phyloP scores from a whole-genome alignment of 345 rosid species.

The Camelina laxa region DNA sequence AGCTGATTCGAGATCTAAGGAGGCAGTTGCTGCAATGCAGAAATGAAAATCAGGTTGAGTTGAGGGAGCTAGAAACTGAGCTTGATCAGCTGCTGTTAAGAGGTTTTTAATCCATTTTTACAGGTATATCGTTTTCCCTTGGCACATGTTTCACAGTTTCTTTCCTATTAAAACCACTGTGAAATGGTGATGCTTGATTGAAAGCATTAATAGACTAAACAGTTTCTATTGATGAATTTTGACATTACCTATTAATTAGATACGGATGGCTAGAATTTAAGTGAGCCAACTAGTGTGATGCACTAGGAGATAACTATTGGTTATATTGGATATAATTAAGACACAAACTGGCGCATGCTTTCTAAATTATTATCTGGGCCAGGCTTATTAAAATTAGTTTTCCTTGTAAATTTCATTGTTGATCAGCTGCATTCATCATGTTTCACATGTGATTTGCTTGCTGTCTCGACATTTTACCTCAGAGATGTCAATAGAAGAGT shows the following conservation, averaged over 20 bases:
- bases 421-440: conserved; percentile 28
- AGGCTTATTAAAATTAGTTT: too few species aligned
- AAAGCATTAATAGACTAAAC: neutral
- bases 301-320: neutral
- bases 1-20: conserved; percentile 56
- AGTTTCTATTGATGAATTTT: conserved; percentile 16
- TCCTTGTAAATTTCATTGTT: conserved; percentile 13
- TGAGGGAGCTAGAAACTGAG: conserved; percentile 52
- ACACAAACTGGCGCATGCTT: conserved; percentile 19
- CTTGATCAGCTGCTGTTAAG: conserved; percentile 53
- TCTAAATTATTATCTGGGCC: conserved; percentile 24
- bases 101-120: conserved; percentile 48
- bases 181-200: neutral
- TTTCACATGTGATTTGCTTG: conserved; percentile 10
- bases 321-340: conserved; percentile 13
- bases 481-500: conserved; percentile 4
- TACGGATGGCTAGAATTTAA: conserved; percentile 22
- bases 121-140: conserved; percentile 26
- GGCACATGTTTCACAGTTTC: conserved; percentile 18
- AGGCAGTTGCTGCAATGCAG: conserved; percentile 62
- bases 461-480: conserved; percentile 8
- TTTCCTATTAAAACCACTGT: neutral
- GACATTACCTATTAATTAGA: neutral
- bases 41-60: conserved; percentile 50
- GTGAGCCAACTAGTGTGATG: conserved; percentile 30